These are phyloP conservation scores for Populus euphratica DNA, from an alignment of 345 rosid species.

Conservation along the genomic window DNA sequence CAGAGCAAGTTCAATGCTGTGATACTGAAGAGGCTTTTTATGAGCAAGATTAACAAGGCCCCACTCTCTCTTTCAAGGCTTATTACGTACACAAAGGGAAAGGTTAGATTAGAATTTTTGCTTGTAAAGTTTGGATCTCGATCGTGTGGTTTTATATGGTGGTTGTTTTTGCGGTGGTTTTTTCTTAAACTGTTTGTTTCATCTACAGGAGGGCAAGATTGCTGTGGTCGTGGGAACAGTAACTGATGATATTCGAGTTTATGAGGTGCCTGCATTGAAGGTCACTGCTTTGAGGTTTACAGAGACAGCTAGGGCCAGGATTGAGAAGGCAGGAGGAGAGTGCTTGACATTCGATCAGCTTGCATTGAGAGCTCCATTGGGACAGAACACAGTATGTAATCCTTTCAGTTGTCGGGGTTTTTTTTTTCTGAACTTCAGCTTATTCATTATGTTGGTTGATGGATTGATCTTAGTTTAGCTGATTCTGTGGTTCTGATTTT, in stretches of 20 bases:
- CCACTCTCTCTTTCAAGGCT: slow-evolving; percentile 86
- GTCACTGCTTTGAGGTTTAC: slow-evolving; percentile 84
- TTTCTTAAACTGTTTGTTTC: background rate
- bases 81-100: slow-evolving; percentile 52
- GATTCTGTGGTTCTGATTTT: background rate
- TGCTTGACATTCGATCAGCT: slow-evolving; percentile 91
- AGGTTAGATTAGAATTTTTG: slow-evolving; percentile 44
- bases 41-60: slow-evolving; percentile 92
- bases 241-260: slow-evolving; percentile 77
- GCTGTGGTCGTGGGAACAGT: slow-evolving; percentile 81
- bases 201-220: slow-evolving; percentile 58
- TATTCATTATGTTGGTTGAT: background rate
- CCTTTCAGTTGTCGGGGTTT: background rate
- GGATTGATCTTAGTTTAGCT: background rate
- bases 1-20: slow-evolving; percentile 89
- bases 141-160: background rate
- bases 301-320: slow-evolving; percentile 86
- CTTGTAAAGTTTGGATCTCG: background rate
- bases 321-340: slow-evolving; percentile 95
- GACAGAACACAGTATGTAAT: slow-evolving; percentile 77
- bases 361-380: slow-evolving; percentile 88
- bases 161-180: background rate
- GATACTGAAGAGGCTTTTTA: slow-evolving; percentile 86
- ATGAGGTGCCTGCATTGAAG: slow-evolving; percentile 74
- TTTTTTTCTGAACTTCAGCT: background rate